Evolutionary conservation across 1,284 basidiomycete genomes (phyloP).

Genomic region (Fistulinella cinereoalba): DNA sequence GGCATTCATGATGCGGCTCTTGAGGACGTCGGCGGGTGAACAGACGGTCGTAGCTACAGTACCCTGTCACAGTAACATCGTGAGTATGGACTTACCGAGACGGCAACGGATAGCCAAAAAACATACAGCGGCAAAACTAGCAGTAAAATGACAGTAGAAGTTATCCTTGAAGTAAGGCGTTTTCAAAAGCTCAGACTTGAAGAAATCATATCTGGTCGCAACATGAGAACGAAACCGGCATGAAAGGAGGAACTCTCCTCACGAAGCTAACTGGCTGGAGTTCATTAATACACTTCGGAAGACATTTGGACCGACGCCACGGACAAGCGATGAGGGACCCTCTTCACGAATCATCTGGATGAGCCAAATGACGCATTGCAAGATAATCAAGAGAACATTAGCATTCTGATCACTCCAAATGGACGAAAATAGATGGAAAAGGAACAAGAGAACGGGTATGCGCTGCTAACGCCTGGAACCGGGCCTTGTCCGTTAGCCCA

Average conservation of each 20-base stretch:
- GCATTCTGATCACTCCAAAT: background rate
- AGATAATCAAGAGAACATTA: conserved; percentile 2
- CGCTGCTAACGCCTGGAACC: no score
- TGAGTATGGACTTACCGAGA: background rate
- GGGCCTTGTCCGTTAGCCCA: no score
- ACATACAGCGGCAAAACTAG: conserved; percentile 79
- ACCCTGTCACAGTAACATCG: conserved; percentile 46
- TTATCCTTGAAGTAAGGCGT: conserved; percentile 75
- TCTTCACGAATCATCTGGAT: conserved; percentile 81
- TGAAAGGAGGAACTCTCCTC: background rate
- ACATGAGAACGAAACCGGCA: background rate
- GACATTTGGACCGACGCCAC: conserved; percentile 85
- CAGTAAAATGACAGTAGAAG: conserved; percentile 77
- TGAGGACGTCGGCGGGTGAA: conserved; percentile 89
- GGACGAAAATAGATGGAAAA: background rate
- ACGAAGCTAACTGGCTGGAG: conserved; percentile 80
- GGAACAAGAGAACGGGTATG: no score
- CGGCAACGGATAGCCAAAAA: background rate
- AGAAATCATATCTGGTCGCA: conserved; percentile 75
- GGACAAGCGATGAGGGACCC: conserved; percentile 67
- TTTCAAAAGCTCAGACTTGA: conserved; percentile 78
- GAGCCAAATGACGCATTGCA: background rate
- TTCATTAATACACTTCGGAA: conserved; percentile 89
- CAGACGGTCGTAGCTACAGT: conserved; percentile 94
- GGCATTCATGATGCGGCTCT: conserved; percentile 90